phyloP scores from a whole-genome alignment of 768 basidiomycete genomes.

The Pilatotrama ljubarskyi region DNA sequence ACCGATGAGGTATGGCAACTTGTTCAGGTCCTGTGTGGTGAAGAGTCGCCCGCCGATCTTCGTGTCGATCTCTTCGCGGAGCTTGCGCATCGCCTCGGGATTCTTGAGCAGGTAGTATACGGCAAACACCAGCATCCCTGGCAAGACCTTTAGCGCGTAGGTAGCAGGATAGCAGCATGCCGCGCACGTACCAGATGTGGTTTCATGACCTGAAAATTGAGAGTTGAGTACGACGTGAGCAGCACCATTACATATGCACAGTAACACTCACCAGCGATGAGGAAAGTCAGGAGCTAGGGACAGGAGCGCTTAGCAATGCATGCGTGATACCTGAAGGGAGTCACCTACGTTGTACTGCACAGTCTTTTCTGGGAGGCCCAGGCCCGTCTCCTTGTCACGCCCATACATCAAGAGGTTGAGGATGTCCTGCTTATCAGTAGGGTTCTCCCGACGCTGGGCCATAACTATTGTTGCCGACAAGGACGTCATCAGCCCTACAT shows the following conservation, averaged over 20 bases:
- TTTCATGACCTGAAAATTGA: constrained; percentile 35
- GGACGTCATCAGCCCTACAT: not conserved
- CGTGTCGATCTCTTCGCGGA: constrained; percentile 48
- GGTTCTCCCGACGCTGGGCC: constrained; percentile 38
- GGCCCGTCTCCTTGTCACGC: constrained; percentile 45
- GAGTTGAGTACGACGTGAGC: not conserved
- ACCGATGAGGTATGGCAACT: constrained; percentile 45
- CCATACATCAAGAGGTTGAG: constrained; percentile 46
- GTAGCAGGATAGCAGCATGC: not conserved
- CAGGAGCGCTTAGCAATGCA: not conserved
- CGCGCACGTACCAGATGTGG: constrained; percentile 32
- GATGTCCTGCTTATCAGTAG: constrained; percentile 43
- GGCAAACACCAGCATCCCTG: constrained; percentile 42
- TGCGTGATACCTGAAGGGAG: not conserved
- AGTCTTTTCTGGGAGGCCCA: constrained; percentile 40
- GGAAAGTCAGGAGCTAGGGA: constrained; percentile 46
- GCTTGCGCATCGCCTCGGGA: constrained; percentile 42
- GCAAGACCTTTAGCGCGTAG: not conserved
- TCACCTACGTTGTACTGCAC: constrained; percentile 42
- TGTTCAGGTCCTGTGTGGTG: constrained; percentile 39
- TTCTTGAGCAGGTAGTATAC: constrained; percentile 46
- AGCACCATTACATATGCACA: not conserved
- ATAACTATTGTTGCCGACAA: constrained; percentile 32
- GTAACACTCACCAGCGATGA: constrained; percentile 43
- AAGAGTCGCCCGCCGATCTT: constrained; percentile 42